Evolutionary conservation across 163 green algal species (phyloP), one percentile per base, ranked within the genome.

Genomic region (Scenedesmus sp.): DNA sequence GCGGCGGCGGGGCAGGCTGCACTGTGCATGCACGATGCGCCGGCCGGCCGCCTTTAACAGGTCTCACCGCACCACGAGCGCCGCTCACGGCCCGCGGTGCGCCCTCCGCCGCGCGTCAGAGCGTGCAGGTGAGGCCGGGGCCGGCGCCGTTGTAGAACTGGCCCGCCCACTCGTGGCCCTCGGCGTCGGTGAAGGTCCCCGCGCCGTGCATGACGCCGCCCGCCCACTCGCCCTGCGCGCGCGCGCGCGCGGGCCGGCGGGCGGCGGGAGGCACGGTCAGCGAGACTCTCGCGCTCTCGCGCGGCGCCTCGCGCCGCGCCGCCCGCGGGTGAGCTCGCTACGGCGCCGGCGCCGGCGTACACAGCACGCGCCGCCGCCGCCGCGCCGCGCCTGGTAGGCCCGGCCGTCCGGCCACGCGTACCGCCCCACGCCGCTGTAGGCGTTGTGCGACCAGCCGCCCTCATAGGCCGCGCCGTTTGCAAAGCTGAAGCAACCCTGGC

Each of bases 141-240:
- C 87, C 86, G 50, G 65, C 78, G 45, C 88, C 88, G 77, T 92
- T 92, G 78, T 84, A 88, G 63, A 93, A 93, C 56, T 90, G 78
- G 20, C 88, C 88, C 36, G 78, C 69, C 87, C 87, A 93, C 18
- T 70, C 45, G 54, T 60, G 58, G 5, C 78, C 82, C 36, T 83
- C 60, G 13, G 66, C 60, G 65, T 87, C 83, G 22, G 50, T 81
- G 62, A 84, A 85, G 11, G 54, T 56, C 28, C 83, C 83, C 20
- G 73, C 28, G 33, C 83, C 83, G 67, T 87, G 83, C 64, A 87
- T 80, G 0, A 60, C n/a, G 50, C 77, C 81, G 24, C 73, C 50
- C 29, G 83, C 73, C 78, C 78, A 87, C 5, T 70, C 39, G 15
- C 83, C 83, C 83, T 87, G 77, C 54, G 58, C 26, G 4, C 33